Conservation (phyloP, 352 stramenopile species). For the Globisporangium uncinulatum region DNA sequence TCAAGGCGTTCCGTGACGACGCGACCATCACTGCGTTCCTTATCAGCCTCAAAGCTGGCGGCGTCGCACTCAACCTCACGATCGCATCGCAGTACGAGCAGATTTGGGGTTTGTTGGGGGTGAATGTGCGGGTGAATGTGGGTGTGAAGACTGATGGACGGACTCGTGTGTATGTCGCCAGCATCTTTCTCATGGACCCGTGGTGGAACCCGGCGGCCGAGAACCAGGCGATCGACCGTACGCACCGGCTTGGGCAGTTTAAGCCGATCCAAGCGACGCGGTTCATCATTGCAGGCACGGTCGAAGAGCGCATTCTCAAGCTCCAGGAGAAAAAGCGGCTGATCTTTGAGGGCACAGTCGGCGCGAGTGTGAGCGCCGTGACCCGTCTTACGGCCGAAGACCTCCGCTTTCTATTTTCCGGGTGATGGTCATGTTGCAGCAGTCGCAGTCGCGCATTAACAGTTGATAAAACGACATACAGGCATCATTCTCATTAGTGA, state of each 20-base stretch:
- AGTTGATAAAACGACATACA: too few relatives aligned
- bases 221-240: conserved; percentile 95
- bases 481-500: too few relatives aligned
- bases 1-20: conserved; percentile 86
- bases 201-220: conserved; percentile 98
- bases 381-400: conserved; percentile 92
- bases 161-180: conserved; percentile 10
- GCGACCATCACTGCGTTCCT: conserved; percentile 93
- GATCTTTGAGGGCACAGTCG: conserved; percentile 99
- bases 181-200: conserved; percentile 96
- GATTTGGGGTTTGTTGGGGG: background rate
- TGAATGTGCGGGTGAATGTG: background rate
- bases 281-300: conserved; percentile 97
- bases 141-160: too few relatives aligned
- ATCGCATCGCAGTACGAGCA: conserved; percentile 90
- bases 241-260: conserved; percentile 97
- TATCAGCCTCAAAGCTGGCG: conserved; percentile 98
- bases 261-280: conserved; percentile 95
- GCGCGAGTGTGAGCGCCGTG: conserved; percentile 85
- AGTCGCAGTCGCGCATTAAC: background rate
- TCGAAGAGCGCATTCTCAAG: conserved; percentile 98
- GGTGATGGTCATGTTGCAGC: background rate
- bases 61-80: conserved; percentile 98
- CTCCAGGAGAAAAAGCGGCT: conserved; percentile 92
- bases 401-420: conserved; percentile 89